Evolutionary conservation across 2,329 filamentous ascomycete species (phyloP).

Genomic region (Huntiella savannae): DNA sequence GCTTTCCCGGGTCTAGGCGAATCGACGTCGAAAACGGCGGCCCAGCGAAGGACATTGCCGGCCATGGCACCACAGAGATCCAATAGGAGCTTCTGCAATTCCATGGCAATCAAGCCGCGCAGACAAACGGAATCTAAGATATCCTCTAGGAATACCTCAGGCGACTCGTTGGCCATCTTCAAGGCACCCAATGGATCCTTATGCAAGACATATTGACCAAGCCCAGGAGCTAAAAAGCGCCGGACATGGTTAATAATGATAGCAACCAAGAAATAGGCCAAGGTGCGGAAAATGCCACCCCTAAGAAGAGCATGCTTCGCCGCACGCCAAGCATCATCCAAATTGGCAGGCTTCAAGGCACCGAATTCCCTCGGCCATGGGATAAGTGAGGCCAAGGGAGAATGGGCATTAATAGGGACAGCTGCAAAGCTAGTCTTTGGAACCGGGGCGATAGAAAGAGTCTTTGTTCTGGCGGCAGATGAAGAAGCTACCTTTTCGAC

Average conservation of each 20-base stretch:
- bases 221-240: slow-evolving; percentile 17
- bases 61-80: slow-evolving; percentile 8
- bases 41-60: slow-evolving; percentile 9
- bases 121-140: slow-evolving; percentile 13
- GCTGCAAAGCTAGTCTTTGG: slow-evolving; percentile 8
- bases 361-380: slow-evolving; percentile 3
- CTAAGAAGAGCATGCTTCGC: slow-evolving; percentile 14
- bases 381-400: slow-evolving; percentile 4
- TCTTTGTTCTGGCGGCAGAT: slow-evolving; percentile 3
- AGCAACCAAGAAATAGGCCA: slow-evolving; percentile 18
- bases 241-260: slow-evolving; percentile 23
- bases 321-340: slow-evolving; percentile 10
- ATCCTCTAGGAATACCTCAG: slow-evolving; percentile 19
- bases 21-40: slow-evolving; percentile 10
- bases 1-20: slow-evolving; percentile 8
- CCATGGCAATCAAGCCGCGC: slow-evolving; percentile 8
- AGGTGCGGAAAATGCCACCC: slow-evolving; percentile 14
- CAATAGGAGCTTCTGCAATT: slow-evolving; percentile 12
- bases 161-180: slow-evolving; percentile 20
- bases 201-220: slow-evolving; percentile 17
- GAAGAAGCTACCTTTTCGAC: slow-evolving; percentile 10
- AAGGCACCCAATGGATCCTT: slow-evolving; percentile 18
- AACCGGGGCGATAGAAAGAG: slow-evolving; percentile 3
- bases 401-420: slow-evolving; percentile 8
- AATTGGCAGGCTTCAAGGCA: slow-evolving; percentile 7